Evolutionary conservation across 306 rosid species (phyloP).

Genomic region (Mimosa bimucronata): DNA sequence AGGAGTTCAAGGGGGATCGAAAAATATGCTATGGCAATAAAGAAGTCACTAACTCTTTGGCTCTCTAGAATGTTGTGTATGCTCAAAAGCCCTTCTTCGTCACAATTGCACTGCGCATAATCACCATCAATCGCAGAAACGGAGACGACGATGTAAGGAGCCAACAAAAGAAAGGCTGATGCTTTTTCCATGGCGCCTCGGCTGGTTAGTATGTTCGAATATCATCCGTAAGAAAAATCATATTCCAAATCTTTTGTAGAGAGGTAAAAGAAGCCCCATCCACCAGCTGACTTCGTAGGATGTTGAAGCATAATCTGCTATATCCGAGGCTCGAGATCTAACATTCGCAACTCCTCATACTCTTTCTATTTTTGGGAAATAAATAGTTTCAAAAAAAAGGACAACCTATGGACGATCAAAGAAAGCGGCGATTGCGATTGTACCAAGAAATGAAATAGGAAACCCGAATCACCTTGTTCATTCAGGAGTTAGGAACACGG

Average conservation of each 20-base stretch:
- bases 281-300: conserved; percentile 1
- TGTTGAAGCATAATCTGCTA: conserved; percentile 1
- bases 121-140: conserved; percentile 8
- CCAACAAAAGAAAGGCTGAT: conserved; percentile 44
- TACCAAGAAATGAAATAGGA: neutral
- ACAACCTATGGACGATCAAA: neutral
- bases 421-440: neutral
- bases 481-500: neutral
- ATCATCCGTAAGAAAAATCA: conserved; percentile 25
- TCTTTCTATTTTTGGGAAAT: conserved; percentile 17
- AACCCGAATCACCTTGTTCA: neutral
- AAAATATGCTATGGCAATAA: conserved; percentile 85
- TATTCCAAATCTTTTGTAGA: neutral
- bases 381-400: neutral
- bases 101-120: conserved; percentile 18
- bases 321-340: conserved; percentile 34
- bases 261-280: neutral
- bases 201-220: conserved; percentile 19
- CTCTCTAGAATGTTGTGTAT: conserved; percentile 65
- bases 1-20: conserved; percentile 90
- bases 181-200: conserved; percentile 57
- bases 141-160: conserved; percentile 28
- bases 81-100: conserved; percentile 67
- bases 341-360: conserved; percentile 4
- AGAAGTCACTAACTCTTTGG: conserved; percentile 81